Conservation (phyloP, 768 basidiomycete genomes). For the Coprinopsis sp. region DNA sequence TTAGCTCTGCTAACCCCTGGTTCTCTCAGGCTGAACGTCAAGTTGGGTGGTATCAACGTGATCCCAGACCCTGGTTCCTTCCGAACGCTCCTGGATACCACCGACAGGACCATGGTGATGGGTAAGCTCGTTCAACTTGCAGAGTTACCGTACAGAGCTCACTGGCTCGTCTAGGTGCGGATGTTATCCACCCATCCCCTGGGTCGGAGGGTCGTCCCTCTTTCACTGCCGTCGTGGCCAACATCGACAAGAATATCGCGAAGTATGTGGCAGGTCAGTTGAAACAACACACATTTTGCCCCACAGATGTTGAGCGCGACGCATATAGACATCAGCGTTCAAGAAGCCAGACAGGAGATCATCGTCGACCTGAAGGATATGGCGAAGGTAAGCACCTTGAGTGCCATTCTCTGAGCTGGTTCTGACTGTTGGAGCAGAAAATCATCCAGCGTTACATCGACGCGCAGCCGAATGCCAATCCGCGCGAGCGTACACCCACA, state of each 20-base stretch:
- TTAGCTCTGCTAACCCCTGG: not conserved
- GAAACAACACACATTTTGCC: not conserved
- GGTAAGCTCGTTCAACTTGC: constrained; percentile 34
- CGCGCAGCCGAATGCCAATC: too few relatives aligned
- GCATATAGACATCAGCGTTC: constrained; percentile 33
- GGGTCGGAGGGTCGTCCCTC: constrained; percentile 70
- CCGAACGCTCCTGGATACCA: not conserved
- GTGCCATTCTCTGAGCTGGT: too few relatives aligned
- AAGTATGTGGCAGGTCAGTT: constrained; percentile 53
- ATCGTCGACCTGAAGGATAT: constrained; percentile 64
- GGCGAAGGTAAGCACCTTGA: constrained; percentile 52
- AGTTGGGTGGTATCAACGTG: constrained; percentile 77
- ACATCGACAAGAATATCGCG: constrained; percentile 63
- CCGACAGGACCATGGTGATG: constrained; percentile 56
- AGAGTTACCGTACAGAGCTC: not conserved
- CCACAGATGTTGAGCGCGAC: not conserved
- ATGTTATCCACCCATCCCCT: constrained; percentile 80
- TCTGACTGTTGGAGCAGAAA: too few relatives aligned
- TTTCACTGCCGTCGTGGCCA: constrained; percentile 71
- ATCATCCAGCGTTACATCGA: too few relatives aligned
- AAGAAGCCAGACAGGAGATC: constrained; percentile 59
- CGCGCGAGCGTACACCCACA: not conserved
- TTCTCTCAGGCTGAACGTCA: constrained; percentile 64
- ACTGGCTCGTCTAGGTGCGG: constrained; percentile 46
- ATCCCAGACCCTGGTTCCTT: constrained; percentile 49